These are phyloP conservation scores for Xylaria curta DNA, from an alignment of 495 filamentous ascomycete genomes.

Conservation along the genomic window DNA sequence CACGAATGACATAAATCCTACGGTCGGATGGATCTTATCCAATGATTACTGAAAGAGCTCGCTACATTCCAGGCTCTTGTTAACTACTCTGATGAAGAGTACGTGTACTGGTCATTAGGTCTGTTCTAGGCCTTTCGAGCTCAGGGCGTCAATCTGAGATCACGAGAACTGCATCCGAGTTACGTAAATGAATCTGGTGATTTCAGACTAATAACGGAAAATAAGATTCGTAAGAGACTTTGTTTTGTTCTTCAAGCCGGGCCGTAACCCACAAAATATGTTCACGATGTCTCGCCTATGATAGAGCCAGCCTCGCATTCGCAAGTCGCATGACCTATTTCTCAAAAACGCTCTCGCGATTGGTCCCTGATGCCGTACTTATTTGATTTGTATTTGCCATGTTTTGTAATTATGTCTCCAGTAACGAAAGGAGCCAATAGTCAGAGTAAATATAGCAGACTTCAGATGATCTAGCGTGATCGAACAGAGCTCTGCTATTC, in stretches of 20 bases:
- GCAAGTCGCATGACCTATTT: neutral
- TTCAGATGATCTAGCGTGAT: slow-evolving; percentile 17
- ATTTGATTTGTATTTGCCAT: slow-evolving; percentile 15
- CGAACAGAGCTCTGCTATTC: slow-evolving; percentile 16
- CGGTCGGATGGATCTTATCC: neutral
- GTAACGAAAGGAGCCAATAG: neutral
- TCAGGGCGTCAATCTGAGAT: neutral
- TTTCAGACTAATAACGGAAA: neutral
- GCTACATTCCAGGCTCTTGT: neutral
- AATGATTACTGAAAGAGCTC: neutral
- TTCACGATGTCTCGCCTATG: neutral
- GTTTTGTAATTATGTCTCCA: neutral
- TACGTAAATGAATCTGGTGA: neutral
- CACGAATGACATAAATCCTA: neutral
- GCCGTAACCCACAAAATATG: neutral
- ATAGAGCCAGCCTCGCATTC: neutral
- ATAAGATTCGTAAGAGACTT: neutral
- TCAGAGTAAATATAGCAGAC: slow-evolving; percentile 16
- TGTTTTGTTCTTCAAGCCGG: neutral
- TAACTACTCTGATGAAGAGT: neutral
- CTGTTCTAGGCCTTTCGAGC: neutral
- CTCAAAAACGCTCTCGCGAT: neutral
- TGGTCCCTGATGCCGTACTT: neutral
- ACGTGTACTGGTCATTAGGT: neutral
- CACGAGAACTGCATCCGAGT: neutral